Evolutionary conservation across 495 filamentous ascomycete genomes (phyloP), one percentile per base, ranked within the genome.

Genomic region (Aspergillus avenaceus): DNA sequence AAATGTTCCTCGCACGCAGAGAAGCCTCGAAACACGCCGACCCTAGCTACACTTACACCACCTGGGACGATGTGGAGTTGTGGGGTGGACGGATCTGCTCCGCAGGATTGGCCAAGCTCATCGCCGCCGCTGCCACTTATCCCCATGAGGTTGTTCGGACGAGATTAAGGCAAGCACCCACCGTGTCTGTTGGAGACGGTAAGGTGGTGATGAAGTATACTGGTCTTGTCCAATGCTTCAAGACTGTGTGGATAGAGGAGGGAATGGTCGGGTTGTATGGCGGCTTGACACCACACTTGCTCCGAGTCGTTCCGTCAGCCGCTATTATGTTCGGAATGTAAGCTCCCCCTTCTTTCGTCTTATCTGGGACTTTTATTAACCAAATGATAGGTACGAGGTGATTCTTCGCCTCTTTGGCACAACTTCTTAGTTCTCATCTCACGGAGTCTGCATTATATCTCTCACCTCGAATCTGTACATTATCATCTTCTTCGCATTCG

Each of bases 281-380:
- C 5, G 80, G 80, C 1, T 61, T 84, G 45, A 79, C 78, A 9
- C 79, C 80, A 32, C 80, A 84, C 55, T 67, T 83, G 65, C 57
- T 84, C 24, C 68, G 80, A 27, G 66, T 70, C 14, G 91, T 96
- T 9, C 90, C 90, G 2, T 91, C 87, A 50, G 90, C 90, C 13
- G 90, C 86, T 43, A 93, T 96, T 58, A 95, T 91, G 90, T 95
- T 95, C 60, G 89, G 89, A 62, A 91, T 90, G 76, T 95, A 58
- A 59, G 66, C 37, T 31, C 27, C 44, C 18, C 23, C 8, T 9
- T 18, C n/a, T 8, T 9, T 28, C 0, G 1, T 27, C 32, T 21
- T 16, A 12, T 14, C 11, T 45, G 13, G 36, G 24, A 31, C 9
- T 43, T 47, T 50, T 37, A 27, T 50, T 59, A 49, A 58, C 50